These are phyloP conservation scores for Blastobotrys malaysiensis DNA, from an alignment of 1,139 yeast genomes.

Conservation along the genomic window DNA sequence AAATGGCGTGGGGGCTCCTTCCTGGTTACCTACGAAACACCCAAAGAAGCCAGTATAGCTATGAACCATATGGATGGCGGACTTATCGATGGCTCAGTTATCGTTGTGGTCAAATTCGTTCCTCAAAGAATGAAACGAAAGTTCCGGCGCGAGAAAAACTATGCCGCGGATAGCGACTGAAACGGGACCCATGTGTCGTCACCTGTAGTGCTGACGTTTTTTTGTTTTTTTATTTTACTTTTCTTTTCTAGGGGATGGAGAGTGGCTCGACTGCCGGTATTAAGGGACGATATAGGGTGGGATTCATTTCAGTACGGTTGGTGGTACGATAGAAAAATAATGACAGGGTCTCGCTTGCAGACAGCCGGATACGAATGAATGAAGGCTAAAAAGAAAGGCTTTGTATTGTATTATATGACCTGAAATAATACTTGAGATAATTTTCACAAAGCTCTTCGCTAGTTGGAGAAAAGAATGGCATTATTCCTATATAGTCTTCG, in stretches of 20 bases:
- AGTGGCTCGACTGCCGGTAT: neutral
- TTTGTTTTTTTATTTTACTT: conserved; percentile 11
- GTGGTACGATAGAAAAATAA: neutral
- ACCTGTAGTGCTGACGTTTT: no score
- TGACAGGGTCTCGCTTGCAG: neutral
- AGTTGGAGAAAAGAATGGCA: neutral
- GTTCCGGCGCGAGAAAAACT: neutral
- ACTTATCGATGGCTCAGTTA: conserved; percentile 21
- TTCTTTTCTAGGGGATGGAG: conserved; percentile 8
- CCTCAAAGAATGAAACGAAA: neutral
- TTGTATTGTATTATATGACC: no score
- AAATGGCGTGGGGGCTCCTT: neutral
- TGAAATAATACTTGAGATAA: neutral
- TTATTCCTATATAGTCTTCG: no score
- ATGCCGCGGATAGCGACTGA: conserved; percentile 9
- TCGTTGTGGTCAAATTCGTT: conserved; percentile 15
- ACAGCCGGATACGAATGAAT: neutral
- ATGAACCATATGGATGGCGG: conserved; percentile 25
- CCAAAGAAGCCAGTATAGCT: conserved; percentile 25
- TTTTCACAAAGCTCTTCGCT: neutral
- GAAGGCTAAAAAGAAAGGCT: neutral
- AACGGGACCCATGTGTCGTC: conserved; percentile 5
- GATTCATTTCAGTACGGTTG: neutral
- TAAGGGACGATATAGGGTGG: neutral
- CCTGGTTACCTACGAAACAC: conserved; percentile 16